Base-by-base conservation (phyloP, 139 green algal species). In the Chlamydomonas schloesseri region DNA sequence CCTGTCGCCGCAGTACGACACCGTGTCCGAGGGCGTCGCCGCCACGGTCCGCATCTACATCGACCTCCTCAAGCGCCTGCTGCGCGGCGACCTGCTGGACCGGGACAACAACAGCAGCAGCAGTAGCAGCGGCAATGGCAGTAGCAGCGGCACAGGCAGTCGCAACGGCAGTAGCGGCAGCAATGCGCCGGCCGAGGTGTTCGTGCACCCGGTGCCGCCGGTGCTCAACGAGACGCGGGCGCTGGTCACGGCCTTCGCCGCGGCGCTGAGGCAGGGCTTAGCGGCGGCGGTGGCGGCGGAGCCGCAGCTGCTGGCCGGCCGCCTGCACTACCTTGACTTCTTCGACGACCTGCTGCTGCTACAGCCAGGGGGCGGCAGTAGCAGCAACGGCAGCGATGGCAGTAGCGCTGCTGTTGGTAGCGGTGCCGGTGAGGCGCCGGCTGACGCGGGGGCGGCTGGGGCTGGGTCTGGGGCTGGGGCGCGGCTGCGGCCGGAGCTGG, bases 271-370 rank as follows among this genome's bases (percentile, higher is more conserved):
- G 28, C 8, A 62, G 9, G 77, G 86, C 57, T 68, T 95, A 23
- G 58, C 42, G 55, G 70, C 60, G 62, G 90, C 73, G 55, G 73
- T 68, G 17, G 75, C 68, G 10, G 70, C 76, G 58, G 37, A 80
- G 8, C 33, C 71, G 23, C 36, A n/a, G 24, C 3, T n/a, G 13
- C 65, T 74, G 15, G 33, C 73, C 0, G 62, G 71, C 0, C 36
- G 73, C 6, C 73, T 97, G 31, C 87, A 94, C 60, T 96, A 88
- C 83, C 89, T 97, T 15, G 91, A 97, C 55, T 95, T 97, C 68
- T 91, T 91, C 69, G 68, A 95, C 15, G 37, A 92, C 9, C 82
- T 95, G 60, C 71, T 96, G 31, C 28, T 53, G n/a, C 64, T 65
- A 18, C 28, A n/a, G 62, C 8, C 37, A 33, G 31, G 21, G 15